Evolutionary conservation across 2,329 filamentous ascomycete species (phyloP).

Genomic region (Cercospora sp.): DNA sequence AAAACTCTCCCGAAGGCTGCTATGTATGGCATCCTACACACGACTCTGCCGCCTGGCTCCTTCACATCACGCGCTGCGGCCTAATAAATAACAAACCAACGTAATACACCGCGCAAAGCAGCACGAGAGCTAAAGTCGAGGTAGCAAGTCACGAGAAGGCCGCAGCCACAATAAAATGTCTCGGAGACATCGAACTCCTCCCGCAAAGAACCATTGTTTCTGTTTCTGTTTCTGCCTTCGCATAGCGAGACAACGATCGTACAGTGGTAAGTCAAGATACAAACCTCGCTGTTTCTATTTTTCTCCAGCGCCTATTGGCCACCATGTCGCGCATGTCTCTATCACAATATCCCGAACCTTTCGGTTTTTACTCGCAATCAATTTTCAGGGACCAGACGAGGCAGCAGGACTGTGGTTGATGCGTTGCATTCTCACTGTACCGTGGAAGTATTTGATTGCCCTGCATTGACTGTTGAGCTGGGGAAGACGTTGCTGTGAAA

Average conservation of each 20-base stretch:
- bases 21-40: neutral
- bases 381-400: neutral
- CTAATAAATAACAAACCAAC: neutral
- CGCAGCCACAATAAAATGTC: conserved; percentile 7
- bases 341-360: neutral
- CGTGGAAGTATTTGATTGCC: neutral
- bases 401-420: neutral
- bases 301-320: neutral
- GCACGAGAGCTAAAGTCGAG: neutral
- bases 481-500: neutral
- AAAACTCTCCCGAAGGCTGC: neutral
- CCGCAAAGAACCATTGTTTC: conserved; percentile 2
- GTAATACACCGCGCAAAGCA: neutral
- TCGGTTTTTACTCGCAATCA: neutral
- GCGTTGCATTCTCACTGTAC: neutral
- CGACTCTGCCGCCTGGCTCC: neutral
- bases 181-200: conserved; percentile 2
- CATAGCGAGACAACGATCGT: conserved; percentile 4
- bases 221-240: neutral
- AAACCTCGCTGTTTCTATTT: neutral
- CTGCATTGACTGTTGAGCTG: conserved; percentile 2
- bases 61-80: neutral
- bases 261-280: neutral
- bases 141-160: neutral
- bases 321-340: neutral